These are phyloP conservation scores for Silene vulgaris DNA, from an alignment of 179 eudicot genomes.

Conservation along the genomic window DNA sequence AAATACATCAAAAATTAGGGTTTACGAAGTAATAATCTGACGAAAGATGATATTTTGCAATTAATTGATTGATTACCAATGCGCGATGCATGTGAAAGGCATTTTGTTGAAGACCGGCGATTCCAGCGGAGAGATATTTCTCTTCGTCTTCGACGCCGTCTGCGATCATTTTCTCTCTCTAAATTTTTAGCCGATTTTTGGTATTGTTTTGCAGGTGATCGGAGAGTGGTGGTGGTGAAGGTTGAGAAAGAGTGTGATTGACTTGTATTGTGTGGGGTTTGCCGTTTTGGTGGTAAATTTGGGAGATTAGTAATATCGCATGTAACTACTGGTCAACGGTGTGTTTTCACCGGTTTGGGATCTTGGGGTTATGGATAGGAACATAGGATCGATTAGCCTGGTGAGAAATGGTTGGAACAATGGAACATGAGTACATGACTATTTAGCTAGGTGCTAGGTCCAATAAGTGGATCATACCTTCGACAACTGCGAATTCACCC, in stretches of 20 bases:
- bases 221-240: conserved; percentile 12
- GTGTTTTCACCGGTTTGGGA: not conserved
- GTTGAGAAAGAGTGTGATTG: conserved; percentile 12
- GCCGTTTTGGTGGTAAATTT: not conserved
- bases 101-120: conserved; percentile 92
- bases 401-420: too few relatives aligned
- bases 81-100: conserved; percentile 98
- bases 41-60: too few relatives aligned
- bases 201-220: not conserved
- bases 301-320: not conserved
- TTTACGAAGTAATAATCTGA: conserved; percentile 12
- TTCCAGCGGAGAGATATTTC: conserved; percentile 75
- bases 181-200: too few relatives aligned
- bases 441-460: too few relatives aligned
- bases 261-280: conserved; percentile 2
- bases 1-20: conserved; percentile 30
- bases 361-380: not conserved
- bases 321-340: conserved; percentile 12
- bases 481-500: too few relatives aligned
- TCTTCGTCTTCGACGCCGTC: conserved; percentile 86
- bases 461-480: too few relatives aligned
- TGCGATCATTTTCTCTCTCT: conserved; percentile 47
- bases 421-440: too few relatives aligned
- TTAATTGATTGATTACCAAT: conserved; percentile 40
- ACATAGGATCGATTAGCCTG: not conserved